phyloP scores from a whole-genome alignment of 2,329 filamentous ascomycete genomes.

The Aspergillus thermomutatus region DNA sequence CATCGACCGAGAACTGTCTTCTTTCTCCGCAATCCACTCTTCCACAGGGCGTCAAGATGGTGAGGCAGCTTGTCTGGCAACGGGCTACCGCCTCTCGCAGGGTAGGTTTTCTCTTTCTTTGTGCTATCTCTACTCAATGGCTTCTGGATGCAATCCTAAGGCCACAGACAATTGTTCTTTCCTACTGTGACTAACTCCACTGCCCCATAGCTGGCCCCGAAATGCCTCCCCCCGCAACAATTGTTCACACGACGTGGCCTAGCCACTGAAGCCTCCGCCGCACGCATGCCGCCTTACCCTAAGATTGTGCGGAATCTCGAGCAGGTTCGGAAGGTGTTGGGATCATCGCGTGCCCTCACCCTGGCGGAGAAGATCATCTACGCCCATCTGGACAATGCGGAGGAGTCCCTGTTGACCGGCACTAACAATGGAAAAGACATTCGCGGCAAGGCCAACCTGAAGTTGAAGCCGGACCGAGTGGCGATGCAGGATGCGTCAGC shows the following conservation, averaged over 20 bases:
- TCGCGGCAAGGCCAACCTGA: conserved; percentile 84
- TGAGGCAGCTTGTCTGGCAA: conserved; percentile 40
- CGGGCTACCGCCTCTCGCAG: conserved; percentile 35
- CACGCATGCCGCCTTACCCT: conserved; percentile 73
- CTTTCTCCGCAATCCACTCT: conserved; percentile 1
- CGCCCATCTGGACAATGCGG: conserved; percentile 84
- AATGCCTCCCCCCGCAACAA: conserved; percentile 32
- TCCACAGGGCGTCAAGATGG: conserved; percentile 26
- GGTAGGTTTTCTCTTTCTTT: conserved; percentile 26
- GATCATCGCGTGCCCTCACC: conserved; percentile 63
- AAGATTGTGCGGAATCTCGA: conserved; percentile 75
- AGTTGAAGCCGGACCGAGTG: conserved; percentile 94
- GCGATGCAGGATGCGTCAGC: conserved; percentile 99
- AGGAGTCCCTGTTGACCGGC: conserved; percentile 78
- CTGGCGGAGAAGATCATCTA: conserved; percentile 98
- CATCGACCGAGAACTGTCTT: not conserved
- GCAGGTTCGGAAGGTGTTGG: conserved; percentile 71
- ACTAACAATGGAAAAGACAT: conserved; percentile 82
- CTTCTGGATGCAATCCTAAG: not conserved
- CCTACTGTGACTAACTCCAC: conserved; percentile 9
- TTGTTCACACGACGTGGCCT: conserved; percentile 30
- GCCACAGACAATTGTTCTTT: not conserved
- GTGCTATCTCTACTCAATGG: not conserved
- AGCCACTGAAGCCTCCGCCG: conserved; percentile 39
- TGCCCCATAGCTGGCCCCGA: conserved; percentile 26